Base-by-base conservation (phyloP, 2,329 filamentous ascomycete species). In the Stagonosporopsis vannaccii region DNA sequence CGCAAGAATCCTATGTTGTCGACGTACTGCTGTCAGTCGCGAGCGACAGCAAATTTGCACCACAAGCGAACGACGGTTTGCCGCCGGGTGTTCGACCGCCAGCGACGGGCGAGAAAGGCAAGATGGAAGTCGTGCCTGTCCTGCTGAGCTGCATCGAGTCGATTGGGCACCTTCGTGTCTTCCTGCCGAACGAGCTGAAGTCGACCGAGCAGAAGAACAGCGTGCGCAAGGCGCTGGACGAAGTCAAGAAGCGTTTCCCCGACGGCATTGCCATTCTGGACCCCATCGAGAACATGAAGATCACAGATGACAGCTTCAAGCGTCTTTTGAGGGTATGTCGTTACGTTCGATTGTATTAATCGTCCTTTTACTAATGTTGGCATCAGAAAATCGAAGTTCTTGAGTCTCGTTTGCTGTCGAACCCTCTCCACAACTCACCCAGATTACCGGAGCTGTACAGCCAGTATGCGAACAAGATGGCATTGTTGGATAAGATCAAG, bases 321-420 rank as follows among this genome's bases (percentile, higher is more conserved):
- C 92, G 92, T 74, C 85, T 97, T 4, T 84, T 98, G 12, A 79
- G 86, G 67, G 83, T 85, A 78, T 67, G 81, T 69, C 22, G 5
- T 13, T 19, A 15, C 7, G n/a, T n/a, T n/a, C n/a, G 4, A 5
- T 3, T 19, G 6, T 1, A 4, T 12, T 30, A 2, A 15, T 19
- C 3, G 2, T 1, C 15, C 1, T 13, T 4, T 25, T 2, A 15
- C 66, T 72, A 59, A 73, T 51, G 6, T 48, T 4, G 9, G 6
- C 81, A n/a, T n/a, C n/a, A 92, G 77, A 98, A 98, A 85, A 97
- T 99, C 59, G 95, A 99, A 78, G 91, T 98, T 11, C 85, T 99
- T 2, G 95, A 99, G 78, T 95, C 94, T 5, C 88, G 91, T 48
- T 82, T 99, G 20, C 79, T 98, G 25, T 86, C 91, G 13, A 98